Evolutionary conservation across 768 basidiomycete genomes (phyloP), one percentile per base, ranked within the genome.

Genomic region (Tricholoma saponaceum): DNA sequence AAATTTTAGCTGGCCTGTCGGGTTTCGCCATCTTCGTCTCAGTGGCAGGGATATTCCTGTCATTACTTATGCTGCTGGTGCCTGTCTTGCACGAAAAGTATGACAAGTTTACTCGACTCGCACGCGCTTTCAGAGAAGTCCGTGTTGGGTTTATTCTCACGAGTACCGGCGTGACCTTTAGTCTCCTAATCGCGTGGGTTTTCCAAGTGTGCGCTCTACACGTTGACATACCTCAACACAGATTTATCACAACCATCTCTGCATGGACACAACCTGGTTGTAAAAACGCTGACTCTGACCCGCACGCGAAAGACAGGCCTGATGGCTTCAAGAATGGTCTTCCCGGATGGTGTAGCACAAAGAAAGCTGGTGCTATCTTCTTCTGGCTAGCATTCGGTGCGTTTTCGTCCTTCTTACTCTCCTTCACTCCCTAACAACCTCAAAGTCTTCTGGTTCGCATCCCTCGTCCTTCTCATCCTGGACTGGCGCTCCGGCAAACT

Each of bases 181-280:
- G 82, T 60, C 74, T 95, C 51, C 75, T 98, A 46, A 87, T 92
- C 60, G 85, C 92, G 85, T 90, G 74, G 55, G 91, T 83, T 22
- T 13, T 50, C 41, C 26, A 47, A 35, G 26, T 58, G 26, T 46
- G 44, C 52, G n/a, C 33, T 35, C 57, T 22, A 37, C 50, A 56
- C 22, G 25, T 51, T 52, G 39, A 62, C 39, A 47, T 39, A 33
- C 23, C 41, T n/a, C 56, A 52, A 4, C 32, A 7, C 61, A 90
- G 89, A 9, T 90, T 91, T 65, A 79, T 87, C 55, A 81, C 84
- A 0, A 89, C 89, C 0, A 89, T 90, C 49, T 90, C 87, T 55
- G 92, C 90, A 0, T 97, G 89, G 86, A 93, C 95, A 14, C 76
- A 94, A 68, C 72, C 90, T 1, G 95, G 95, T 0, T 98, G 95